Base-by-base conservation (phyloP, 345 rosid species). In the Rhodomyrtus tomentosa region DNA sequence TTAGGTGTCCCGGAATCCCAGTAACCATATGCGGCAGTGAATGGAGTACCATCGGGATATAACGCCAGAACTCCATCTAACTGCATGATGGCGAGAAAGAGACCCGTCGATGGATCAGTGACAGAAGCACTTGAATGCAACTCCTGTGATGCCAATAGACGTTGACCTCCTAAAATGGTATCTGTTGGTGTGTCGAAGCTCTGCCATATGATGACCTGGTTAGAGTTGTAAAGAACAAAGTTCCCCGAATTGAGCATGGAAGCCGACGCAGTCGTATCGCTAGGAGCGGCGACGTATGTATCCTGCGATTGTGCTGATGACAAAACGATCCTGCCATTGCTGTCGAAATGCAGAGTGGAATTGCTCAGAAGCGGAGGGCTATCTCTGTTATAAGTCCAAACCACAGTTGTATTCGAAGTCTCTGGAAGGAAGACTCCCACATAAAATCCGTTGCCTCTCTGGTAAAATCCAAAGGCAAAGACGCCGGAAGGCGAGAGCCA, bases 161-260 rank as follows among this genome's bases (percentile, higher is more conserved):
- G 29, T 56, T 88, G 90, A 21, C 88, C 84, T 48, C 50, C 82
- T 62, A 88, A 59, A n/a, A 90, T 27, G 50, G 91, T 89, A 36
- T 90, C 88, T 1, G 90, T 90, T 45, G 90, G 92, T 50, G 5
- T 1, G 27, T 59, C 36, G 49, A 90, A 88, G 80, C 88, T 90
- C 74, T 90, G 81, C 92, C 92, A 88, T 48, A 86, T 36, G 6
- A 62, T 48, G 22, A 7, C 27, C 10, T 40, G 50, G 1, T 40
- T 50, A 7, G 54, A 52, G 68, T 72, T 38, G 40, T 73, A 80
- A 51, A 88, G 82, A 5, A 88, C 82, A 22, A 87, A 85, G 55
- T 89, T 87, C 53, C 89, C 86, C 16, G 87, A 80, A 82, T 89
- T 89, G 4, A 86, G 82, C 88, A 89, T 48, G 10, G 50, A 48